Conservation (phyloP, 148 eudicot species). For the Arbutus unedo region DNA sequence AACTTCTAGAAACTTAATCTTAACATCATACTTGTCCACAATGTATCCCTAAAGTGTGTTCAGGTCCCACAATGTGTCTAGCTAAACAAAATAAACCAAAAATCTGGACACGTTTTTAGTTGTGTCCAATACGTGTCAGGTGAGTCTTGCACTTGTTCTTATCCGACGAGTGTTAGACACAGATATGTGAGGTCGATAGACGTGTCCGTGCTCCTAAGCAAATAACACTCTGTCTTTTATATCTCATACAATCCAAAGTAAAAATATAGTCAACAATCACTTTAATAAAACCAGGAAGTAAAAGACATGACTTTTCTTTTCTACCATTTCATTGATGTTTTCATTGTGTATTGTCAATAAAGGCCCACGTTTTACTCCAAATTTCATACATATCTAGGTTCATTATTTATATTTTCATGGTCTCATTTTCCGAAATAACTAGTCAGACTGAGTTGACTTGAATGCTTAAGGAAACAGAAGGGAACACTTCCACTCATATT, state of each 20-base stretch:
- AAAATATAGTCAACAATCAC: neutral
- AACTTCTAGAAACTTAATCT: too few species aligned
- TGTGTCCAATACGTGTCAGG: too few species aligned
- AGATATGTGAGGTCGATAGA: too few species aligned
- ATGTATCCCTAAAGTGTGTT: too few species aligned
- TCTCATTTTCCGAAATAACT: slow-evolving; percentile 3
- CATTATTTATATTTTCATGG: neutral
- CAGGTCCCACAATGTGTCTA: too few species aligned
- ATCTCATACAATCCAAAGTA: neutral
- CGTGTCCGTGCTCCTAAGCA: too few species aligned
- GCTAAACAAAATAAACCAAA: too few species aligned
- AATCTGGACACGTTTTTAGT: too few species aligned
- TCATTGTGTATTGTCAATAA: slow-evolving; percentile 1
- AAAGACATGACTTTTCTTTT: neutral
- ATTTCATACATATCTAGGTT: neutral
- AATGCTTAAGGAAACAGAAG: neutral
- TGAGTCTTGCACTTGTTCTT: too few species aligned
- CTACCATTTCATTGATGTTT: neutral
- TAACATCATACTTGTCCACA: too few species aligned
- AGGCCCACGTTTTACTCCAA: neutral
- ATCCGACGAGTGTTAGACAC: too few species aligned
- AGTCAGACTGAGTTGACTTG: too few species aligned
- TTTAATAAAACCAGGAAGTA: neutral
- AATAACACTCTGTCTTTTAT: neutral
- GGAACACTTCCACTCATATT: neutral